phyloP scores from a whole-genome alignment of 2,329 filamentous ascomycete genomes.

The Knufia fluminis region DNA sequence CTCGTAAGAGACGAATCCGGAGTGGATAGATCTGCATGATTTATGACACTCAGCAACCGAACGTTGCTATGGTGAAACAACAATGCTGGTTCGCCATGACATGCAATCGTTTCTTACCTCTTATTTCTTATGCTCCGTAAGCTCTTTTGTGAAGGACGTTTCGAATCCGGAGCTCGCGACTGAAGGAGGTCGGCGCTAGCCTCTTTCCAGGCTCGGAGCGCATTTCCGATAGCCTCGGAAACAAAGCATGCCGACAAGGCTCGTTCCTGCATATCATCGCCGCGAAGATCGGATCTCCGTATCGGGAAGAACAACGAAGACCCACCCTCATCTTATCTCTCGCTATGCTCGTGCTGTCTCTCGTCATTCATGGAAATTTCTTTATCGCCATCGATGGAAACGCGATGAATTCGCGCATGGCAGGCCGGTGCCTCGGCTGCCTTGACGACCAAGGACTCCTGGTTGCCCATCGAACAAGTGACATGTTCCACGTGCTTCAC shows the following conservation, averaged over 20 bases:
- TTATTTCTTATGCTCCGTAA: too few species aligned
- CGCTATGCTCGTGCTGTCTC: too few species aligned
- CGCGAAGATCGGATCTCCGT: not conserved
- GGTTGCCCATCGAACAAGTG: not conserved
- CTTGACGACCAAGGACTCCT: not conserved
- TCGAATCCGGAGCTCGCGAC: too few species aligned
- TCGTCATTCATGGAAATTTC: not conserved
- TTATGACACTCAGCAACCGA: too few species aligned
- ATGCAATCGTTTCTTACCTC: too few species aligned
- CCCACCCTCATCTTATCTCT: not conserved
- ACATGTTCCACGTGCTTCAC: not conserved
- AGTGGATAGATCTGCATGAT: too few species aligned
- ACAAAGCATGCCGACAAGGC: slow-evolving; percentile 9
- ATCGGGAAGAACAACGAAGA: not conserved
- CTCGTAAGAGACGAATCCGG: too few species aligned
- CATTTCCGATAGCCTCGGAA: not conserved
- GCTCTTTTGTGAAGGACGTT: too few species aligned
- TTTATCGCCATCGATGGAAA: not conserved
- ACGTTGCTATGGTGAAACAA: too few species aligned
- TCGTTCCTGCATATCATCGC: not conserved
- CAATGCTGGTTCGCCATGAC: too few species aligned
- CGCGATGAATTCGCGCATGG: not conserved
- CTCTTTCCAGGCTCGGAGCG: too few species aligned
- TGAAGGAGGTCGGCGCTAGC: too few species aligned
- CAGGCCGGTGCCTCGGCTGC: not conserved